Evolutionary conservation across 108 stramenopile genomes (phyloP), one percentile per base, ranked within the genome.

Genomic region (Stephanodiscus triporus): DNA sequence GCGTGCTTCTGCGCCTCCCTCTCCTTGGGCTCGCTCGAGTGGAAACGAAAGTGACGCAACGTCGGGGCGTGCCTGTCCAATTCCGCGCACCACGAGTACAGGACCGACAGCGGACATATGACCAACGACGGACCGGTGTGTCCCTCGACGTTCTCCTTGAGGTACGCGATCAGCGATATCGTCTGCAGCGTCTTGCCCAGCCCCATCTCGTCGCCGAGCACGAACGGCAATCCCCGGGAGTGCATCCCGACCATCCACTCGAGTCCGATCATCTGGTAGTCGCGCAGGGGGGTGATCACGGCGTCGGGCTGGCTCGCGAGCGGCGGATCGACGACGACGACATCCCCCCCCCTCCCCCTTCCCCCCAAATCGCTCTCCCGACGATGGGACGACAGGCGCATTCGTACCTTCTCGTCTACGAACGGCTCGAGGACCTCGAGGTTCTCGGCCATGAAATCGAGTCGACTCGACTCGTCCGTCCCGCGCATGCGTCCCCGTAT

Each of bases 101-200:
- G 76, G 9, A 95, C 95, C 43, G 79, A 81, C 54, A 96, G 82
- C 23, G 97, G 97, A 30, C 96, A 96, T 42, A 98, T 75, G 42
- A 98, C 85, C 45, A 98, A 76, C 57, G 88, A 91, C 11, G 97
- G 97, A 1, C 95, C 95, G 19, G 63, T 56, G 17, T 75, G 59
- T 49, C 84, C 76, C 27, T 77, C 51, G 36, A 48, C 34, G 11
- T 58, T 43, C 67, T 89, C 88, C 78, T 93, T 84, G 48, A 93
- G 64, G 73, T 94, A 80, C 6, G 85, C 89, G 48, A 98, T 69
- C 45, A 98, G 66, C 38, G 89, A 84, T 57, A 98, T 95, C 14
- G 91, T 93, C 77, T 98, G 97, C 26, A 98, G 73, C 23, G 97
- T 98, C 82, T 98, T 98, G 27, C 96, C 96, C 16, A 29, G n/a